phyloP scores from a whole-genome alignment of 371 early-diverging fungal species.

The Dinochytrium kinnereticum region DNA sequence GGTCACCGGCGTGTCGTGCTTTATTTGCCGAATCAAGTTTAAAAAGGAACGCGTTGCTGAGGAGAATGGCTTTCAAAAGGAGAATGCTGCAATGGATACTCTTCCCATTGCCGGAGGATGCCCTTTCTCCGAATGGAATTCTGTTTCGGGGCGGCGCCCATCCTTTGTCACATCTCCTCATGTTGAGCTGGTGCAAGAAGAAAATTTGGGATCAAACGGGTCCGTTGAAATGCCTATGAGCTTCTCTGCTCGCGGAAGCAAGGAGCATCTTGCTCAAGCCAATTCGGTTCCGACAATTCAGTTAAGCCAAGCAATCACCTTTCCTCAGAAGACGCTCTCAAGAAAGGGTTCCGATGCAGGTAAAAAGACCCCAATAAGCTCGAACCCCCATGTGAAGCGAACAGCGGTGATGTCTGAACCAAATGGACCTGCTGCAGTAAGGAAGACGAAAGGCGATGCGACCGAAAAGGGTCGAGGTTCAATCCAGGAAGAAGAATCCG shows the following conservation, averaged over 20 bases:
- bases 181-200: too few relatives aligned
- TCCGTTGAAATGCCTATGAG: neutral
- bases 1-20: slow-evolving; percentile 6
- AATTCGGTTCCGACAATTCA: neutral
- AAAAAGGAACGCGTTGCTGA: neutral
- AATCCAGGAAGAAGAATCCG: too few relatives aligned
- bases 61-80: neutral
- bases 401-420: neutral
- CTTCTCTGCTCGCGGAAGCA: neutral
- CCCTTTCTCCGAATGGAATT: neutral
- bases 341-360: neutral
- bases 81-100: neutral
- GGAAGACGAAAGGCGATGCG: neutral
- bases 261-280: neutral
- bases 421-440: neutral
- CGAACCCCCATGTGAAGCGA: neutral
- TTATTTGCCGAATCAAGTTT: slow-evolving; percentile 17
- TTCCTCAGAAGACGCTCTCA: too few relatives aligned
- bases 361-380: too few relatives aligned
- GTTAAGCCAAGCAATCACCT: neutral
- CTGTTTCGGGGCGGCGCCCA: too few relatives aligned
- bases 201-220: neutral
- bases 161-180: too few relatives aligned
- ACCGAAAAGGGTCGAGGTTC: neutral
- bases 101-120: neutral